Percentiles rank a stretch among this genome's conserved stretches.
Conservation (phyloP, 768 basidiomycete genomes). For the Phlebiopsis gigantea region DNA sequence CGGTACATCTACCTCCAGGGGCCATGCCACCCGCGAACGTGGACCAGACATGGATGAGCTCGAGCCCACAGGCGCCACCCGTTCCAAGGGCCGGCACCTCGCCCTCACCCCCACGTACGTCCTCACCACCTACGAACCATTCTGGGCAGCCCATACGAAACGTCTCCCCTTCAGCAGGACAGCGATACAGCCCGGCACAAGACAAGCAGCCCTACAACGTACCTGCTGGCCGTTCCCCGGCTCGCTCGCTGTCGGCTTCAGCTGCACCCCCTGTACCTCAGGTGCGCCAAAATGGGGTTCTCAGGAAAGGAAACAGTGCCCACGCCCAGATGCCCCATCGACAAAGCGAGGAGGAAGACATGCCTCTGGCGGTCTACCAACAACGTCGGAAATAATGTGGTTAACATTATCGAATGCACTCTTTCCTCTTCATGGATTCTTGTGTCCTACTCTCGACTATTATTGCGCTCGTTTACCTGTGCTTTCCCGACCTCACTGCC, state of each 20-base stretch:
- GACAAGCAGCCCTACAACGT: conserved; percentile 24
- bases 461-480: conserved; percentile 7
- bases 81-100: conserved; percentile 25
- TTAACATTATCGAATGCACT: not conserved
- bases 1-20: conserved; percentile 49
- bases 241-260: conserved; percentile 71
- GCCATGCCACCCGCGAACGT: conserved; percentile 51
- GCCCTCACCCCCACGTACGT: conserved; percentile 28
- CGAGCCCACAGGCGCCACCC: conserved; percentile 26
- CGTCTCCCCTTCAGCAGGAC: conserved; percentile 34
- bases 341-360: conserved; percentile 68
- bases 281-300: conserved; percentile 43
- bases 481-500: conserved; percentile 5
- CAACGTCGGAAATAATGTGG: conserved; percentile 50
- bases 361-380: conserved; percentile 76
- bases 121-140: conserved; percentile 1
- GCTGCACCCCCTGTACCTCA: conserved; percentile 40
- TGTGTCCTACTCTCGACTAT: not conserved
- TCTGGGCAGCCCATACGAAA: conserved; percentile 17
- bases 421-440: conserved; percentile 9
- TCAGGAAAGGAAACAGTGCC: conserved; percentile 63
- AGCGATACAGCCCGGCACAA: conserved; percentile 30
- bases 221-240: conserved; percentile 35
- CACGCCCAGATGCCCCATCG: conserved; percentile 43
- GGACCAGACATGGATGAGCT: conserved; percentile 23